Base-by-base conservation (phyloP, 441 rosid genomes). In the Populus hybrid region DNA sequence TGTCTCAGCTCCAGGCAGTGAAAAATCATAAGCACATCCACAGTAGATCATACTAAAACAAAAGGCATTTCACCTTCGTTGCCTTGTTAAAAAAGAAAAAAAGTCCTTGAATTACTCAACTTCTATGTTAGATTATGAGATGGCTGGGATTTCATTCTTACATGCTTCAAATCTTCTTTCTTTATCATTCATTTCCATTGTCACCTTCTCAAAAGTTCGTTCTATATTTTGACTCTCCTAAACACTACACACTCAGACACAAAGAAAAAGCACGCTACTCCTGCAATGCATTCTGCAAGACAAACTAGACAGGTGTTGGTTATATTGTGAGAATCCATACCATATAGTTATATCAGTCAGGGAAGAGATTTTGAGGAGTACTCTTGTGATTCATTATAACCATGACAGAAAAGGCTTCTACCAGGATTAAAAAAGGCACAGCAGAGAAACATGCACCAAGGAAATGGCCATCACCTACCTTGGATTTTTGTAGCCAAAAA, bases 401-500 rank as follows among this genome's bases (percentile, higher is more conserved):
- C n/a, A 28, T 26, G 18, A 66, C 20, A 66, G 20, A 66, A 66
- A 26, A 23, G 30, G 8, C 69, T 66, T 26, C 69, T 24, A 66
- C 18, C 10, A 28, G 69, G 12, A 66, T 14, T 23, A 30, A 66
- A 23, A 26, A 24, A 5, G 32, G 34, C 34, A 12, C 69, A 28
- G 18, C 69, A 35, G 9, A 70, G 80, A 80, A 61, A 26, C 70
- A 83, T 35, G 73, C 3, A 14, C 10, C 34, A 54, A 23, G 75
- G 0, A 73, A 24, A 12, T n/a, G n/a, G 74, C 59, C 50, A 1
- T 73, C 5, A 11, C 69, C 64, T 40, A 93, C 98, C 98, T 86
- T 81, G 95, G 83, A 95, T 86, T 84, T 90, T 87, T 73, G 82
- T 89, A 75, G 98, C 97, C 88, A 95, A 73, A 73, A 92, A 95